phyloP scores from a whole-genome alignment of 1,284 basidiomycete species.

The Rhodotorula sp. region DNA sequence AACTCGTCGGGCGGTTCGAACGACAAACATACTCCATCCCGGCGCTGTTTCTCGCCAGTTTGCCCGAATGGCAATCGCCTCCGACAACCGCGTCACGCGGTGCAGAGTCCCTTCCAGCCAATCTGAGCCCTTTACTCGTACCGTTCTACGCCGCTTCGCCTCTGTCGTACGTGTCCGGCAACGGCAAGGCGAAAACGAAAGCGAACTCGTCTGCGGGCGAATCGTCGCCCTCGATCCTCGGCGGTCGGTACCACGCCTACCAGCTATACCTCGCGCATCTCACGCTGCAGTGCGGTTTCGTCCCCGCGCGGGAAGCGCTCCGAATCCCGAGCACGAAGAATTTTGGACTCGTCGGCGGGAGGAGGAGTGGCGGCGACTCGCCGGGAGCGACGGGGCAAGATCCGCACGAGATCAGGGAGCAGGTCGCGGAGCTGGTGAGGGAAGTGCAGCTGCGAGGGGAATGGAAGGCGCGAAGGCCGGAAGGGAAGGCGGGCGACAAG shows the following conservation, averaged over 20 bases:
- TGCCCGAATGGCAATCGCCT: background rate
- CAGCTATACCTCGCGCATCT: slow-evolving; percentile 47
- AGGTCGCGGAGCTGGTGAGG: slow-evolving; percentile 54
- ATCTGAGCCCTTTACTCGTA: slow-evolving; percentile 10
- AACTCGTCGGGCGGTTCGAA: slow-evolving; percentile 48
- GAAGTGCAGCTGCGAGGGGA: slow-evolving; percentile 54
- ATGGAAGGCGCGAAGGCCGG: slow-evolving; percentile 35
- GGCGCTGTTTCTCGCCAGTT: slow-evolving; percentile 11
- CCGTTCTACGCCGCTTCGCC: slow-evolving; percentile 34
- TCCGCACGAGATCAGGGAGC: slow-evolving; percentile 41
- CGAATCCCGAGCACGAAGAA: slow-evolving; percentile 89
- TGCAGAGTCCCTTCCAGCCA: background rate
- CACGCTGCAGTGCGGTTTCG: slow-evolving; percentile 68
- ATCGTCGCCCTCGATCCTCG: slow-evolving; percentile 42
- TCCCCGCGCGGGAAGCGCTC: slow-evolving; percentile 77
- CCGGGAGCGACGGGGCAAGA: slow-evolving; percentile 20
- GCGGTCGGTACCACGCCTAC: slow-evolving; percentile 52
- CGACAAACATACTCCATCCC: slow-evolving; percentile 18
- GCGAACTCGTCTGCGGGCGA: background rate
- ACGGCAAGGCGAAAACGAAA: background rate
- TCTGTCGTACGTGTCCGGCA: slow-evolving; percentile 1
- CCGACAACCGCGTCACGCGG: no score
- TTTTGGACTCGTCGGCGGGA: slow-evolving; percentile 81
- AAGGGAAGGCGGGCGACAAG: slow-evolving; percentile 32
- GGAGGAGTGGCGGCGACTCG: slow-evolving; percentile 45